Evolutionary conservation across 257 asterid genomes (phyloP), one percentile per base, ranked within the genome.

Genomic region (Penstemon eatonii): DNA sequence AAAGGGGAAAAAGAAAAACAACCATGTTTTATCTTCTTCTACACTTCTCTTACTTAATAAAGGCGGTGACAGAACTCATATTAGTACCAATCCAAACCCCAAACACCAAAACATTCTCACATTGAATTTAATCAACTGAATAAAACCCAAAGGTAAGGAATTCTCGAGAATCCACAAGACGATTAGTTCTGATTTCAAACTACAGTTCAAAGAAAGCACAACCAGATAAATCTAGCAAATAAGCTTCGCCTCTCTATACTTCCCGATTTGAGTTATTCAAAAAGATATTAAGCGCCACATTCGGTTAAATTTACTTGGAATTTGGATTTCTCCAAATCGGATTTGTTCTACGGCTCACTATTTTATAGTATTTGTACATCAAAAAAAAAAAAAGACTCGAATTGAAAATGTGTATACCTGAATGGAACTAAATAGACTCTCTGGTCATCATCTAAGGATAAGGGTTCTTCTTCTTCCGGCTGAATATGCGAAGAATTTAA

Each of bases 391-490:
- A 3, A 10, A 51, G 38, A 42, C 56, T 65, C 59, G 56, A 78
- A 56, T 33, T 6, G 60, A 40, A 51, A 74, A 69, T 33, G 63
- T 4, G 13, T 9, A 40, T 78, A 90, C 97, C 98, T 86, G 79
- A 82, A 91, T 7, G 97, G 96, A 61, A 92, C 97, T 76, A 92
- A 78, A 81, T 88, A 92, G 50, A 90, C 90, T 64, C 91, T 81
- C 83, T 84, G 97, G 77, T 79, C 93, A 75, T 77, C 92, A 69
- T 85, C 80, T 7, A 47, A 74, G 59, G 83, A 77, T 63, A 66
- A 59, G 51, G 81, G 73, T 65, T 75, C 86, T 4, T 72, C 87
- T n/a, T 68, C 68, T 43, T 66, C 73, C 53, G 76, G 74, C 4
- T 72, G 82, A 18, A 73, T 68, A 60, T 76, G 81, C 76, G 62